Base-by-base conservation (phyloP, 257 asterid genomes). In the Scutellaria barbata region DNA sequence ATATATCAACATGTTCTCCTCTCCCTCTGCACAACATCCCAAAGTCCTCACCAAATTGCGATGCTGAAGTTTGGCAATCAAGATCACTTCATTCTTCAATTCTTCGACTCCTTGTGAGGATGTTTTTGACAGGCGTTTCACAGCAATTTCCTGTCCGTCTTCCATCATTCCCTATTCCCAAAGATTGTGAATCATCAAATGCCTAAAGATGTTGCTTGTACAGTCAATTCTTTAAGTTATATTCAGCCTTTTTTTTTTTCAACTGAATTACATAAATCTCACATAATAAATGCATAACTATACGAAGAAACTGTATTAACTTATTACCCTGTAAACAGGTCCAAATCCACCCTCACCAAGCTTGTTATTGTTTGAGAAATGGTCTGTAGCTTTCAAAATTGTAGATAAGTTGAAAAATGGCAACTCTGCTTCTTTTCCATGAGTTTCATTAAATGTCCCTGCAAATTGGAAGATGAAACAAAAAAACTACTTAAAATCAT, bases 1-100 rank as follows among this genome's bases (percentile, higher is more conserved):
- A 9, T 67, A 67, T 52, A 67, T 16, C 73, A 67, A 52, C 62
- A 67, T 67, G 47, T 67, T 67, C 41, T 37, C 63, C n/a, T 67
- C 63, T 52, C 62, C 52, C 39, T 67, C 10, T 3, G 18, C 18
- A 11, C 73, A 67, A 67, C 63, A 67, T 16, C 73, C 73, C 3
- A 67, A 5, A 37, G 40, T 20, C 51, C 52, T 67, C 41, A 51
- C 73, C 73, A 67, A 39, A 37, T 67, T 61, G 0, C 66, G 66
- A 61, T 61, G 66, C 8, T 61, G 66, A 61, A 61, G 66, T 40
- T 61, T 61, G 1, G 47, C 46, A n/a, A 58, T 58, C 65, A 58
- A 58, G 2, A 58, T 7, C 46, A 58, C 65, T 58, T 58, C 65
- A 7, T 58, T 58, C 46, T 58, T 58, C 25, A 58, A 7, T 58